These are phyloP conservation scores for Fonsecaea pedrosoi DNA, from an alignment of 2,329 filamentous ascomycete genomes.

Conservation along the genomic window DNA sequence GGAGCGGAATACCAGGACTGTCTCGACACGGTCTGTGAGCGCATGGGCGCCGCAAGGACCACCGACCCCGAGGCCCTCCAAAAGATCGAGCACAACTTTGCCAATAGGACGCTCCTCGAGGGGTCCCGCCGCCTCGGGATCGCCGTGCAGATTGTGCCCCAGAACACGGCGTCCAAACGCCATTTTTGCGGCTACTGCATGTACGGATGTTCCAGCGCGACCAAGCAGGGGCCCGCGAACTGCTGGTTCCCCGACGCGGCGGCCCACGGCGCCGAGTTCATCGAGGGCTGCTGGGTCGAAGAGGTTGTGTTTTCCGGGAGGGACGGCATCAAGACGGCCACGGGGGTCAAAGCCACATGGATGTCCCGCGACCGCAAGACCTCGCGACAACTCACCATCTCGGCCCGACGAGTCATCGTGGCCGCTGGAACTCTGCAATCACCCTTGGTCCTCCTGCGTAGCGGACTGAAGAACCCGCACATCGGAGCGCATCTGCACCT, in stretches of 20 bases:
- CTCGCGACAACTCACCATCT: conserved; percentile 70
- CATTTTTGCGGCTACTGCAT: conserved; percentile 77
- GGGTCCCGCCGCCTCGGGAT: conserved; percentile 77
- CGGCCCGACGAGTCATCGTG: conserved; percentile 81
- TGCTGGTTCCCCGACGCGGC: conserved; percentile 82
- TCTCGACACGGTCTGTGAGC: conserved; percentile 77
- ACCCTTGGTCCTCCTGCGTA: conserved; percentile 76
- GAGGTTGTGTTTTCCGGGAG: conserved; percentile 66
- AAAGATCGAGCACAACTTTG: conserved; percentile 71
- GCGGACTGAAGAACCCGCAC: conserved; percentile 79
- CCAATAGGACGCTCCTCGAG: conserved; percentile 75
- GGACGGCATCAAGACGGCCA: conserved; percentile 63
- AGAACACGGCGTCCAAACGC: conserved; percentile 75
- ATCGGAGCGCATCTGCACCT: conserved; percentile 82
- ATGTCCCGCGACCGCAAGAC: conserved; percentile 69
- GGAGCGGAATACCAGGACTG: conserved; percentile 76
- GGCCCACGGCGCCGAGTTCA: conserved; percentile 76
- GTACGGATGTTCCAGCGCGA: conserved; percentile 65
- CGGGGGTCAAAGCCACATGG: conserved; percentile 78
- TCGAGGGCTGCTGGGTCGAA: conserved; percentile 80
- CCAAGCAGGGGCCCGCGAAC: conserved; percentile 79
- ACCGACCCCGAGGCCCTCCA: conserved; percentile 52
- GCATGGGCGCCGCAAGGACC: conserved; percentile 71
- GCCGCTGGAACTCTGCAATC: conserved; percentile 77
- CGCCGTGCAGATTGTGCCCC: conserved; percentile 70